Evolutionary conservation across 495 filamentous ascomycete species (phyloP).

Genomic region (Chlorociboria aeruginascens): DNA sequence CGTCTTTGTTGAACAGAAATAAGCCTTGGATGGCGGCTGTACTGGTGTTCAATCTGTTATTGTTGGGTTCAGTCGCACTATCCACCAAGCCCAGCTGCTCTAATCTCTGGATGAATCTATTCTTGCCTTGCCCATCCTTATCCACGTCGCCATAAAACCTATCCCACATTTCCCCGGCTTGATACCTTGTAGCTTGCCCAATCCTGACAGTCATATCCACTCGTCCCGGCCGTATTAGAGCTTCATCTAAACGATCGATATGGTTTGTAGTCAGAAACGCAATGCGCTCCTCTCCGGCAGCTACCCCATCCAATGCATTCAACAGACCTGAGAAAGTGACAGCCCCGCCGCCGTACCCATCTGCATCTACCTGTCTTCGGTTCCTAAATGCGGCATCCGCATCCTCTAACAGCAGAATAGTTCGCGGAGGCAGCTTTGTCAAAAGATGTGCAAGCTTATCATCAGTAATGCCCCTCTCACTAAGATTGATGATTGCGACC

Average conservation of each 20-base stretch:
- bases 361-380: slow-evolving; percentile 60
- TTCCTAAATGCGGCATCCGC: slow-evolving; percentile 89
- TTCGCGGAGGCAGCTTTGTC: slow-evolving; percentile 76
- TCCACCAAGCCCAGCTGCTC: slow-evolving; percentile 36
- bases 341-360: slow-evolving; percentile 81
- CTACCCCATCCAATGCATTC: slow-evolving; percentile 88
- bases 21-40: slow-evolving; percentile 85
- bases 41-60: slow-evolving; percentile 48
- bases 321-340: slow-evolving; percentile 92
- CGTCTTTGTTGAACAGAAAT: slow-evolving; percentile 86
- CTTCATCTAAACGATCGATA: slow-evolving; percentile 75
- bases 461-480: slow-evolving; percentile 85
- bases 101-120: slow-evolving; percentile 37
- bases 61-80: slow-evolving; percentile 26
- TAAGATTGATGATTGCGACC: slow-evolving; percentile 88
- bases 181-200: slow-evolving; percentile 74
- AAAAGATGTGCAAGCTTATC: slow-evolving; percentile 82
- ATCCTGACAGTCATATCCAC: slow-evolving; percentile 90
- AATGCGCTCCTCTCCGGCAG: slow-evolving; percentile 89
- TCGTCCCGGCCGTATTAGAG: slow-evolving; percentile 78
- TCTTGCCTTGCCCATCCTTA: slow-evolving; percentile 39
- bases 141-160: slow-evolving; percentile 88
- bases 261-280: slow-evolving; percentile 95
- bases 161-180: slow-evolving; percentile 82
- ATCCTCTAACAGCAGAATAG: slow-evolving; percentile 82